These are phyloP conservation scores for Colletotrichum gigasporum DNA, from an alignment of 2,329 filamentous ascomycete genomes.

Conservation along the genomic window DNA sequence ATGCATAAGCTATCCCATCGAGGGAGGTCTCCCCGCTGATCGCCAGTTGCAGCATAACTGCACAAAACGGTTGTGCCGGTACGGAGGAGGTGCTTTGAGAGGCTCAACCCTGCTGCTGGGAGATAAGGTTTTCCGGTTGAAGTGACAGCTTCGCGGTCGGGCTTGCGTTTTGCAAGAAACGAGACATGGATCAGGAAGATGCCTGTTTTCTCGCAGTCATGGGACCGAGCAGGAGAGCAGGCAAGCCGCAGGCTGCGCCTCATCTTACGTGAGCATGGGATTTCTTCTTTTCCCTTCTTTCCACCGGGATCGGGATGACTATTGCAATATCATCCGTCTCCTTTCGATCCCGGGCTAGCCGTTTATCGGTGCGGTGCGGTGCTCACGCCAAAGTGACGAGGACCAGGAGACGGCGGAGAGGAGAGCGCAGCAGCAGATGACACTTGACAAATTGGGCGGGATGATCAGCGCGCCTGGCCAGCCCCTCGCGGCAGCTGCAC, in stretches of 20 bases:
- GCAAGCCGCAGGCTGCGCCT: constrained; percentile 19
- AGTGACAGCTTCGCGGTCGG: constrained; percentile 22
- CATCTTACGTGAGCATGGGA: constrained; percentile 26
- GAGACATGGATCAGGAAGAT: constrained; percentile 11
- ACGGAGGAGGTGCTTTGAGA: neutral
- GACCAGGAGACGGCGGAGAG: constrained; percentile 16
- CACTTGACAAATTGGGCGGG: constrained; percentile 18
- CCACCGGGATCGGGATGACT: neutral
- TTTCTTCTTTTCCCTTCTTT: constrained; percentile 12
- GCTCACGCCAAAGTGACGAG: constrained; percentile 8
- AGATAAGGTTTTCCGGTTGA: constrained; percentile 29
- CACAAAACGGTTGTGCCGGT: constrained; percentile 20
- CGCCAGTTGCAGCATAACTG: constrained; percentile 9
- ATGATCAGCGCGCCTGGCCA: constrained; percentile 23
- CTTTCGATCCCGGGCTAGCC: neutral
- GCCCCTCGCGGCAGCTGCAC: constrained; percentile 29
- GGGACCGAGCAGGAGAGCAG: constrained; percentile 13
- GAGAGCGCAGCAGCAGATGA: neutral
- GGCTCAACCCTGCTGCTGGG: constrained; percentile 13
- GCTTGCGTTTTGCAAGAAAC: constrained; percentile 11
- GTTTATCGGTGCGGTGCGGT: constrained; percentile 5
- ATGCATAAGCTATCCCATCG: constrained; percentile 23
- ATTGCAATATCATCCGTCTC: neutral
- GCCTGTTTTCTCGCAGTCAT: constrained; percentile 17
- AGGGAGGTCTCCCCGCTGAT: constrained; percentile 9